phyloP scores from a whole-genome alignment of 1,284 basidiomycete species.

The Trametes polyzona region DNA sequence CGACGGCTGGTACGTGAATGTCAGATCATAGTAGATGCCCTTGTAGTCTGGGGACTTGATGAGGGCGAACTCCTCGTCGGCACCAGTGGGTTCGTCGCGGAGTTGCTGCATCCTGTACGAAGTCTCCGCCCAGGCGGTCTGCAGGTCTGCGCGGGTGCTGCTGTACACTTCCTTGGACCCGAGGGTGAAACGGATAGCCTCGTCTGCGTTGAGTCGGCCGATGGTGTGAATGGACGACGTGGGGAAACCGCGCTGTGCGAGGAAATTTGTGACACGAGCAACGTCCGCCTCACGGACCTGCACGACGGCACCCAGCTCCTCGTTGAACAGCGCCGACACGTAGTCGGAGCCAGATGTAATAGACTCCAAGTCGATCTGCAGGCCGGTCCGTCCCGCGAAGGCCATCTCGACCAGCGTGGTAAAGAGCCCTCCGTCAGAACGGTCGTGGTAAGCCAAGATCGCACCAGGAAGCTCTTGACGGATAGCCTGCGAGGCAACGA shows the following conservation, averaged over 20 bases:
- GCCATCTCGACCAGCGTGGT: constrained; percentile 95
- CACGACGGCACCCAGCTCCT: constrained; percentile 93
- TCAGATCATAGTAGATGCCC: constrained; percentile 83
- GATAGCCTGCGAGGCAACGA: constrained; percentile 79
- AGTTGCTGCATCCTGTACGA: constrained; percentile 91
- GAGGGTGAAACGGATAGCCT: constrained; percentile 67
- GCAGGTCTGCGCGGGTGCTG: constrained; percentile 73
- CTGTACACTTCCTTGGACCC: constrained; percentile 62
- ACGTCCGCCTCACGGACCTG: constrained; percentile 79
- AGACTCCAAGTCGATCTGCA: constrained; percentile 68
- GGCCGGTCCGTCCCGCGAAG: constrained; percentile 89
- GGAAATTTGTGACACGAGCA: constrained; percentile 59
- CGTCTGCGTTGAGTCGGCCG: constrained; percentile 69
- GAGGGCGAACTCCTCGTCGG: constrained; percentile 83
- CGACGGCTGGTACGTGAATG: constrained; percentile 56
- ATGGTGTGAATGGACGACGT: constrained; percentile 74
- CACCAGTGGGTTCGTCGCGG: constrained; percentile 83
- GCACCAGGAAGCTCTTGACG: constrained; percentile 62
- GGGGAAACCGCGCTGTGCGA: constrained; percentile 77
- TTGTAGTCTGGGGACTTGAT: constrained; percentile 67
- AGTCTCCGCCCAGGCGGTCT: constrained; percentile 92
- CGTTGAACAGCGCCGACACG: constrained; percentile 87
- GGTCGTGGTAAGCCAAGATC: constrained; percentile 96
- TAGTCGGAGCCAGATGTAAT: constrained; percentile 55
- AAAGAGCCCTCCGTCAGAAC: constrained; percentile 96